These are phyloP conservation scores for Phytopythium litorale DNA, from an alignment of 352 stramenopile species.

Conservation along the genomic window DNA sequence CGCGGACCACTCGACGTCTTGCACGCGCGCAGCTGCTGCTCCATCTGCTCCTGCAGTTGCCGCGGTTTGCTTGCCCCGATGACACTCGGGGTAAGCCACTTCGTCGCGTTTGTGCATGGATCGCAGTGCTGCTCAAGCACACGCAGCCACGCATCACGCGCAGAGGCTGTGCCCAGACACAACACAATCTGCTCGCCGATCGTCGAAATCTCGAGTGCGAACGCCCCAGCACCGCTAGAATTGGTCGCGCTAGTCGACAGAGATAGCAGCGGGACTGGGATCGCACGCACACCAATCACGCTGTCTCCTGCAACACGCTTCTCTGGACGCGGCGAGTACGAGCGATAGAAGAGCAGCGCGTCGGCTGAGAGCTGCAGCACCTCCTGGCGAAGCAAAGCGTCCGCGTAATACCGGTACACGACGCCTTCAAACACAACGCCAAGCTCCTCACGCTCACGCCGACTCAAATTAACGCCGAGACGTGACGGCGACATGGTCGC, in stretches of 20 bases:
- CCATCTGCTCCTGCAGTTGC: conserved; percentile 1
- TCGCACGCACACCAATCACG: conserved; percentile 49
- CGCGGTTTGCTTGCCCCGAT: conserved; percentile 12
- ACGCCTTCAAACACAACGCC: conserved; percentile 62
- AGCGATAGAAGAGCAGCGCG: conserved; percentile 61
- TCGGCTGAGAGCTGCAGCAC: conserved; percentile 62
- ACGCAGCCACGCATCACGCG: conserved; percentile 61
- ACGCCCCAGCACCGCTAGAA: conserved; percentile 24
- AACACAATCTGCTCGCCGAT: conserved; percentile 74
- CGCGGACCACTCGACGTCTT: conserved; percentile 22
- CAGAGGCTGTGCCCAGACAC: conserved; percentile 56
- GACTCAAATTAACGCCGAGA: conserved; percentile 65
- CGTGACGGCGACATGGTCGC: conserved; percentile 39
- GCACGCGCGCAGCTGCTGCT: conserved; percentile 34
- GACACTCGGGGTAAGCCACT: conserved; percentile 13
- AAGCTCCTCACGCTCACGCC: conserved; percentile 51
- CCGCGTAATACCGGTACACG: conserved; percentile 63
- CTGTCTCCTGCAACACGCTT: conserved; percentile 39
- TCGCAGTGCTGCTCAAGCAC: conserved; percentile 59
- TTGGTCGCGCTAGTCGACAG: conserved; percentile 4
- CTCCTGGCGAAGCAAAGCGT: conserved; percentile 64
- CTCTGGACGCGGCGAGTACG: conserved; percentile 50
- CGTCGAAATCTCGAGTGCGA: conserved; percentile 64
- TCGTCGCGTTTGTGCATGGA: conserved; percentile 40
- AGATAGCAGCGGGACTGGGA: conserved; percentile 20